phyloP scores from a whole-genome alignment of 192 early-diverging fungal genomes.

The Dissophora ornata region DNA sequence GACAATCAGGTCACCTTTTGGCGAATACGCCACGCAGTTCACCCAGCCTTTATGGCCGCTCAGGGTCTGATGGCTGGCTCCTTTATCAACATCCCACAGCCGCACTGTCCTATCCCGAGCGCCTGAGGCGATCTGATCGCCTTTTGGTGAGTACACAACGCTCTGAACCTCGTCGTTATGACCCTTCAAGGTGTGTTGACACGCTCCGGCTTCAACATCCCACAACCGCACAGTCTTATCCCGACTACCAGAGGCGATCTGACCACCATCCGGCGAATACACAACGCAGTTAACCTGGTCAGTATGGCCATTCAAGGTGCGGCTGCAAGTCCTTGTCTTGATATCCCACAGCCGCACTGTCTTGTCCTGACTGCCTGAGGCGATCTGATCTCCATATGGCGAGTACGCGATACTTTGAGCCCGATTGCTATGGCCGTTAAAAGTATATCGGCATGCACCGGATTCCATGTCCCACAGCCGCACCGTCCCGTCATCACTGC shows the following conservation, averaged over 20 bases:
- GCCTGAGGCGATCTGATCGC: no score
- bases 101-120: no score
- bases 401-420: background rate
- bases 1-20: no score
- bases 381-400: background rate
- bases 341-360: conserved; percentile 4
- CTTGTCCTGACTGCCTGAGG: background rate
- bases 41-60: no score
- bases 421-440: background rate
- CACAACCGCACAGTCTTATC: conserved; percentile 2
- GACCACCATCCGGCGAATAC: background rate
- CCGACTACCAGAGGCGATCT: background rate
- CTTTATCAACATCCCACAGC: no score
- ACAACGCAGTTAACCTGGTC: background rate
- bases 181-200: no score
- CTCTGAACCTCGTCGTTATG: no score
- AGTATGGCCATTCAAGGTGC: background rate
- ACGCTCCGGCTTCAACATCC: background rate
- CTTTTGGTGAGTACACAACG: no score
- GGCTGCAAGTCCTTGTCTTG: background rate
- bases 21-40: no score
- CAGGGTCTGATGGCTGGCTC: no score
- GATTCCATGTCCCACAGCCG: background rate
- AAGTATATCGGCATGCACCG: background rate
- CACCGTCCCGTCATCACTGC: background rate